A percentile compares a stretch with the other conserved stretches of the same genome.
These are phyloP conservation scores for Carex parvula DNA, from an alignment of 176 grass and related monocot genomes.

Conservation along the genomic window DNA sequence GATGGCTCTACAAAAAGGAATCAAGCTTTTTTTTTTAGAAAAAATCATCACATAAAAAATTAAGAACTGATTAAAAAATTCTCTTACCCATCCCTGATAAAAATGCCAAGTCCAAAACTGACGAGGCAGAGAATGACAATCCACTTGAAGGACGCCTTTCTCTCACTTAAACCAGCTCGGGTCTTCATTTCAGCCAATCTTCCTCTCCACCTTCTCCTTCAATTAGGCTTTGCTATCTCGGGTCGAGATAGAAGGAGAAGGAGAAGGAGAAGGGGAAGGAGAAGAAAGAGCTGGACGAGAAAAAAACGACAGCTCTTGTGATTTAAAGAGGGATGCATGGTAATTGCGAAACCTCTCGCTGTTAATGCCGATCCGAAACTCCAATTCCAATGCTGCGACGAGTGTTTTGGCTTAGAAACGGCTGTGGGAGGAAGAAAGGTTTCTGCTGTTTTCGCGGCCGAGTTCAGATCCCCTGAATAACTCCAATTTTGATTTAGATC, in stretches of 20 bases:
- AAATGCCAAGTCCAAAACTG: slow-evolving; percentile 23
- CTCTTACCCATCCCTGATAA: slow-evolving; percentile 2
- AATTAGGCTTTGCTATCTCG: not conserved
- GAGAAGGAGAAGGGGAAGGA: not conserved
- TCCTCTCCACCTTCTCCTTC: not conserved
- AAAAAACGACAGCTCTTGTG: not conserved
- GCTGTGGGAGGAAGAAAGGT: not conserved
- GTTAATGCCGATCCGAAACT: slow-evolving; percentile 15
- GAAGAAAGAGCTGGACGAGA: not conserved
- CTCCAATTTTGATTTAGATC: too few relatives aligned
- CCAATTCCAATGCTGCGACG: not conserved
- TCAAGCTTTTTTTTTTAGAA: too few relatives aligned
- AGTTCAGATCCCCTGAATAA: too few relatives aligned
- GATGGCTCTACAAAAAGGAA: too few relatives aligned
- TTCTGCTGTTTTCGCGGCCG: not conserved
- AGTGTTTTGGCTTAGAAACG: not conserved
- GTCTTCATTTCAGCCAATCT: slow-evolving; percentile 17
- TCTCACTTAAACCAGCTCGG: slow-evolving; percentile 2
- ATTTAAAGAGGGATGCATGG: slow-evolving; percentile 13
- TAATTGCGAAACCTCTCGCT: not conserved
- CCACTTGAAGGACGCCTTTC: slow-evolving; percentile 18
- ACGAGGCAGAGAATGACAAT: slow-evolving; percentile 13
- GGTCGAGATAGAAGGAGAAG: slow-evolving; percentile 6
- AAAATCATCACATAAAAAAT: too few relatives aligned
- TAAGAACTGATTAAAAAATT: not conserved